These are phyloP conservation scores for Phellinidium pouzarii DNA, from an alignment of 1,284 basidiomycete species.

Conservation along the genomic window DNA sequence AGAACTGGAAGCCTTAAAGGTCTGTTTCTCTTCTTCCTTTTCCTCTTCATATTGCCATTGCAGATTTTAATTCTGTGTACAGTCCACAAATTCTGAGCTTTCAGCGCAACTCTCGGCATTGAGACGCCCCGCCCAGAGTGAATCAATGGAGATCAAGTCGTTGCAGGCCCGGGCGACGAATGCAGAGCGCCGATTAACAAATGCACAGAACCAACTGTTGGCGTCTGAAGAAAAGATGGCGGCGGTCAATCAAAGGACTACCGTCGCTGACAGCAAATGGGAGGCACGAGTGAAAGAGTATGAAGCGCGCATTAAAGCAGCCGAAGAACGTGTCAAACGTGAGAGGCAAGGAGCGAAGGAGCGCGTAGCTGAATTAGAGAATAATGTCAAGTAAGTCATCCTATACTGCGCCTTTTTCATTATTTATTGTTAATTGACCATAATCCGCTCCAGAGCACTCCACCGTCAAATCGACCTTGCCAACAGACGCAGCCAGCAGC, in stretches of 20 bases:
- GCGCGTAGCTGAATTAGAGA: constrained; percentile 62
- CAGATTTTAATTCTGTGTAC: background rate
- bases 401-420: background rate
- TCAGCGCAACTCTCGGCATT: constrained; percentile 63
- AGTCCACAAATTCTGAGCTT: constrained; percentile 75
- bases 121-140: constrained; percentile 58
- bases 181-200: constrained; percentile 76
- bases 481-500: constrained; percentile 58
- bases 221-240: constrained; percentile 81
- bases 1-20: constrained; percentile 83
- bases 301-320: constrained; percentile 74
- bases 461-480: constrained; percentile 67
- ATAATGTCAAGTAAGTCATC: constrained; percentile 53
- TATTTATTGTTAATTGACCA: constrained; percentile 2
- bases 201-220: constrained; percentile 76
- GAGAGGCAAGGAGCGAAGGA: constrained; percentile 96
- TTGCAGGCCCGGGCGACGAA: constrained; percentile 67
- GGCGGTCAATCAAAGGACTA: constrained; percentile 61
- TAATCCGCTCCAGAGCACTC: constrained; percentile 40
- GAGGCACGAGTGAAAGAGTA: constrained; percentile 90
- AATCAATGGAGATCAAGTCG: constrained; percentile 67
- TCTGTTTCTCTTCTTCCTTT: constrained; percentile 28
- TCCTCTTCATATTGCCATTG: constrained; percentile 1
- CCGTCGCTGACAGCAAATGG: constrained; percentile 78
- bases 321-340: constrained; percentile 91